Evolutionary conservation across 2,329 filamentous ascomycete species (phyloP).

Genomic region (Colletotrichum cordylinicola): DNA sequence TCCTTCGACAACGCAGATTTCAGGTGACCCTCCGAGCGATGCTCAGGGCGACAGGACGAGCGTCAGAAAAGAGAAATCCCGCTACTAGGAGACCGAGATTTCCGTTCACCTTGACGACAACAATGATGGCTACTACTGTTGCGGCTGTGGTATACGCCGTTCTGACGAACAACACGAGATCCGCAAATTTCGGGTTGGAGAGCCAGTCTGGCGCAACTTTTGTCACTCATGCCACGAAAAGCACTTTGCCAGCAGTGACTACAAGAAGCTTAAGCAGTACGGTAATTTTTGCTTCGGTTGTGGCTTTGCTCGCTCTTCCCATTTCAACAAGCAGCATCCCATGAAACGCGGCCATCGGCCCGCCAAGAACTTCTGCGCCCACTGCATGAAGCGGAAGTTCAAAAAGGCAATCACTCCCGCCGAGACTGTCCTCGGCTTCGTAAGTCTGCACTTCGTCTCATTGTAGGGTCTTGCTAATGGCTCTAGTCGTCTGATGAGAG

Average conservation of each 20-base stretch:
- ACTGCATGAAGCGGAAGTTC: constrained; percentile 32
- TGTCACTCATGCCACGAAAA: constrained; percentile 17
- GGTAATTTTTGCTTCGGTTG: constrained; percentile 38
- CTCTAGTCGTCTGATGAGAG: constrained; percentile 16
- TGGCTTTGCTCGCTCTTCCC: constrained; percentile 37
- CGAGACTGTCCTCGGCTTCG: constrained; percentile 9
- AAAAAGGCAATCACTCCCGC: background rate
- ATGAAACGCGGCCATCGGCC: constrained; percentile 25
- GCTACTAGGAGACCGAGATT: constrained; percentile 4
- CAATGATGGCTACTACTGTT: constrained; percentile 22
- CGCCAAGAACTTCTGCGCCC: constrained; percentile 39
- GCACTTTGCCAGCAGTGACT: background rate
- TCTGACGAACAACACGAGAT: constrained; percentile 15
- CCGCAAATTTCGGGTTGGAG: constrained; percentile 1
- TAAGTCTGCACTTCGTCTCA: background rate
- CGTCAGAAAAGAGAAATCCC: background rate
- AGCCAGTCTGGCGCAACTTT: constrained; percentile 22
- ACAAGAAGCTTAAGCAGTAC: background rate
- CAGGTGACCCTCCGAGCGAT: background rate
- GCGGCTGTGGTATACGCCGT: constrained; percentile 21
- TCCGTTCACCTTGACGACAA: constrained; percentile 16
- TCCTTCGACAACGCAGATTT: background rate
- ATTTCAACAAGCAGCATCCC: constrained; percentile 40
- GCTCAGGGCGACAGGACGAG: background rate
- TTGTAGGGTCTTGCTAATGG: background rate